phyloP scores from a whole-genome alignment of 257 asterid species.

The Capsicum baccatum region DNA sequence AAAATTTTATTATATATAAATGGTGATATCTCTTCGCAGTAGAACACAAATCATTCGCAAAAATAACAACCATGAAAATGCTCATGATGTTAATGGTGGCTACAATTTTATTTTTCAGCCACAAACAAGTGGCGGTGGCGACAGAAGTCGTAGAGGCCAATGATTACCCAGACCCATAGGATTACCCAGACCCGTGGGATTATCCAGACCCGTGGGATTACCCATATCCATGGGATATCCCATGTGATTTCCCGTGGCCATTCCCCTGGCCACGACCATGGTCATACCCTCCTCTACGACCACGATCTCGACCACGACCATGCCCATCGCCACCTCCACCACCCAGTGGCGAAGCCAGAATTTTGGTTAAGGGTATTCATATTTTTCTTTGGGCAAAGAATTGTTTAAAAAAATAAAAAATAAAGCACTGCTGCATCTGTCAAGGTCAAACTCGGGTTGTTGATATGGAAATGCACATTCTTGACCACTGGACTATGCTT shows the following conservation, averaged over 20 bases:
- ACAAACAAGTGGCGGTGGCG: not conserved
- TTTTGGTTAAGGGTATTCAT: too few species aligned
- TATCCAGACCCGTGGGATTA: not conserved
- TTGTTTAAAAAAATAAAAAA: too few species aligned
- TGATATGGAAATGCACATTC: too few species aligned
- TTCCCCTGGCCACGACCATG: not conserved
- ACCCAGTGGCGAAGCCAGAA: too few species aligned
- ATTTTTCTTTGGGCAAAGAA: too few species aligned
- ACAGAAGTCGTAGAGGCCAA: not conserved
- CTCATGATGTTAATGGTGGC: not conserved
- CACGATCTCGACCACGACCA: not conserved
- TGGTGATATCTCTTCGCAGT: not conserved
- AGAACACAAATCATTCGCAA: not conserved
- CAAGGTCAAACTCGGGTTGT: too few species aligned
- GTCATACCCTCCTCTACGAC: too few species aligned
- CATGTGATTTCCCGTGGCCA: not conserved
- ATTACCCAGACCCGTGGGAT: not conserved
- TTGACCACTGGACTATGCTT: too few species aligned
- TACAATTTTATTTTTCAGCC: not conserved
- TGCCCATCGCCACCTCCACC: not conserved
- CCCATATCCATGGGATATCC: not conserved
- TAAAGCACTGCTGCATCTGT: too few species aligned
- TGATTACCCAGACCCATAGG: not conserved
- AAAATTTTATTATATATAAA: not conserved
- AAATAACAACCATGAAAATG: not conserved